Evolutionary conservation across 176 grass and related monocot species (phyloP).

Genomic region (Alloteropsis semialata): DNA sequence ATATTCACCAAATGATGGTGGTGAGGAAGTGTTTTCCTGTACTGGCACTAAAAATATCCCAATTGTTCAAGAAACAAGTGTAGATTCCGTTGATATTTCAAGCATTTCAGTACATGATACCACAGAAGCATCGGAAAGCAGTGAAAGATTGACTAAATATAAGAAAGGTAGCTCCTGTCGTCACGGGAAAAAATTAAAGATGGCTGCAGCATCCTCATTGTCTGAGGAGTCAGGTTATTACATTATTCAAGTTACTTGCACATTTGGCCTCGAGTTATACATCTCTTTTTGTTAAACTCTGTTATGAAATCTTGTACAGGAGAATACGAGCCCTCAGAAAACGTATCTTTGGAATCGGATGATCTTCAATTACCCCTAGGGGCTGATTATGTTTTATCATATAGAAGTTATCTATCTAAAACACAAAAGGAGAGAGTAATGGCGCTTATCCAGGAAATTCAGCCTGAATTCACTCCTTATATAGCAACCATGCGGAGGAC

Average conservation of each 20-base stretch:
- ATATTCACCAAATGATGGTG: neutral
- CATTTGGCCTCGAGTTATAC: neutral
- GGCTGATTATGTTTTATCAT: slow-evolving; percentile 30
- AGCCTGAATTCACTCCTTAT: slow-evolving; percentile 20
- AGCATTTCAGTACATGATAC: neutral
- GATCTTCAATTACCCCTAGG: neutral
- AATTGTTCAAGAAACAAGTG: neutral
- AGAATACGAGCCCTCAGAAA: neutral
- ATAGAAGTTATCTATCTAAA: slow-evolving; percentile 5
- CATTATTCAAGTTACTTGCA: slow-evolving; percentile 2
- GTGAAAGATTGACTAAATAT: neutral
- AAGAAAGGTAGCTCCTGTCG: neutral
- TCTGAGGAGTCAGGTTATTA: slow-evolving; percentile 23
- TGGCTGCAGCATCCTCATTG: neutral
- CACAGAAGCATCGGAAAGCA: neutral
- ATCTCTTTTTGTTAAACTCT: neutral
- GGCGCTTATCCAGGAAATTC: slow-evolving; percentile 4
- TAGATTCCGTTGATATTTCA: neutral
- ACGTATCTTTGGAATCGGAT: neutral
- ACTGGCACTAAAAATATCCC: neutral
- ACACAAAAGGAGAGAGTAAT: slow-evolving; percentile 31
- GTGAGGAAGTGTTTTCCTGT: slow-evolving; percentile 27
- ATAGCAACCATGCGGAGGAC: slow-evolving; percentile 25
- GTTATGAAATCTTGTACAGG: neutral
- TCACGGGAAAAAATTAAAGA: neutral